Percentiles rank a stretch among this genome's conserved stretches.
These are phyloP conservation scores for Samsoniella hepiali DNA, from an alignment of 2,329 filamentous ascomycete genomes.

Conservation along the genomic window DNA sequence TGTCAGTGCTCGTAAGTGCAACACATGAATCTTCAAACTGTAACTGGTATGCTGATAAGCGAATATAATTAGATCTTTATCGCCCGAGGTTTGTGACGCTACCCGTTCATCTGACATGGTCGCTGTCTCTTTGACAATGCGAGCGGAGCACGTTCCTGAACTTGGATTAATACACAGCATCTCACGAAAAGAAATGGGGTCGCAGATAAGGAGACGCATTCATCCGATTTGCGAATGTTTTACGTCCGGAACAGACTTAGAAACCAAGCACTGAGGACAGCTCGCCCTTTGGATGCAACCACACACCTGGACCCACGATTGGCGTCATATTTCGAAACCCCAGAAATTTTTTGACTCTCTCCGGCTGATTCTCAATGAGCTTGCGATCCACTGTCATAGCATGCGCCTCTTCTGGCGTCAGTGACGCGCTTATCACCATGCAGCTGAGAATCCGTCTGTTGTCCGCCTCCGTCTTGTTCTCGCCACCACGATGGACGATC, in stretches of 20 bases:
- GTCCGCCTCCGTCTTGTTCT: slow-evolving; percentile 18
- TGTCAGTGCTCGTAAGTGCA: too few species aligned
- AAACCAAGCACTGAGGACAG: background rate
- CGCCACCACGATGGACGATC: slow-evolving; percentile 19
- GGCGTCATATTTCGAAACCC: slow-evolving; percentile 13
- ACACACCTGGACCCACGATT: slow-evolving; percentile 10
- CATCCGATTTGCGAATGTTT: too few species aligned
- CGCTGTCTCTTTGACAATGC: too few species aligned
- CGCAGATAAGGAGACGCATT: too few species aligned
- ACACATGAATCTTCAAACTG: too few species aligned
- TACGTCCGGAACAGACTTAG: slow-evolving; percentile 27
- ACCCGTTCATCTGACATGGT: too few species aligned
- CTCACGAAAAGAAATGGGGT: background rate
- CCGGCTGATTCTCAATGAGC: background rate
- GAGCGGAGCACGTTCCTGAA: too few species aligned
- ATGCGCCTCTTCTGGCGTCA: slow-evolving; percentile 20
- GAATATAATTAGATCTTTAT: too few species aligned
- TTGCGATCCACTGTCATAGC: slow-evolving; percentile 13
- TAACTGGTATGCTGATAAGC: too few species aligned
- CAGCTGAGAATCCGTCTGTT: slow-evolving; percentile 18
- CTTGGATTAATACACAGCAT: background rate
- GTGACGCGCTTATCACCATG: slow-evolving; percentile 17
- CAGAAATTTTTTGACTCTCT: slow-evolving; percentile 19
- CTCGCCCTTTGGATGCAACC: slow-evolving; percentile 13
- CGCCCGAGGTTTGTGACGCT: too few species aligned